Base-by-base conservation (phyloP, 331 rosid genomes). In the Pyrus hybrid region DNA sequence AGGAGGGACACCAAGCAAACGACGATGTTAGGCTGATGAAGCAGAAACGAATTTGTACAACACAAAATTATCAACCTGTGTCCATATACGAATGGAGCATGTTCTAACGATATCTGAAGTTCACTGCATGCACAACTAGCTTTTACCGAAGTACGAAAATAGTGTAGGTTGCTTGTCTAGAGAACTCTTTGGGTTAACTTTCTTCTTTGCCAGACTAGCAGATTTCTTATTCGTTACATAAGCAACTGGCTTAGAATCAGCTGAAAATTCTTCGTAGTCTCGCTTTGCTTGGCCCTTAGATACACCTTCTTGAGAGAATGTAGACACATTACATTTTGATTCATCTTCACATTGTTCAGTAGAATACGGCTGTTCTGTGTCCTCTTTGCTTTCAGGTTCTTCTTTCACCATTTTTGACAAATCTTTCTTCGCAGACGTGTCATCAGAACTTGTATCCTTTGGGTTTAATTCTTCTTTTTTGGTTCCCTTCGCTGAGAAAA, bases 131-230 rank as follows among this genome's bases (percentile, higher is more conserved):
- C 9, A 65, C 25, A 18, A 41, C 81, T 80, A 90, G 85, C 77
- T 86, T 82, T 83, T 93, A 21, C 92, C 85, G 1, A 88, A 91
- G 86, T 65, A 91, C 6, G 95, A 85, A 79, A 93, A 82, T 54
- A 93, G 81, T 22, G 91, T 84, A 37, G 88, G 85, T 60, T 87
- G 97, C 74, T 91, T 91, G 75, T 88, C 92, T 60, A 67, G 70
- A 28, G 83, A 77, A 76, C 57, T 35, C 79, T 86, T 93, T 43
- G 72, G 23, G 63, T 82, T 90, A 72, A 37, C 84, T 80, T 84
- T 90, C 83, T 88, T 93, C 85, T 74, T 88, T 66, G 57, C 84
- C 11, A 91, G 89, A 80, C 81, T 84, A 21, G 82, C 51, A 23
- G 71, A 76, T 13, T 53, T 69, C 78, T 83, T 69, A 67, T 67